Evolutionary conservation across 768 basidiomycete species (phyloP), one percentile per base, ranked within the genome.

Genomic region (Leccinum variicolor): DNA sequence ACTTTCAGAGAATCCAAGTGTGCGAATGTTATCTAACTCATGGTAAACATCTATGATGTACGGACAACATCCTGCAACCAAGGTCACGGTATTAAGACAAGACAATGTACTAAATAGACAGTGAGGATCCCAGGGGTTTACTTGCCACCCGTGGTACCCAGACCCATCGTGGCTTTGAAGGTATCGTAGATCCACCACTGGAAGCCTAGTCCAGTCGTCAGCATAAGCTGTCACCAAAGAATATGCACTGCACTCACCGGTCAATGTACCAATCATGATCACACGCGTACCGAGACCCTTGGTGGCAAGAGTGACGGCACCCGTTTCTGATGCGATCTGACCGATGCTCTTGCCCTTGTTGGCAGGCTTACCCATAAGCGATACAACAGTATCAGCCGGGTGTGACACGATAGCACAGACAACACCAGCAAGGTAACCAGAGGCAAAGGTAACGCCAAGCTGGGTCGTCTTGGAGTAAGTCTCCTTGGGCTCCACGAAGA

Each of bases 351-450:
- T 92, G 78, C 90, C 89, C 78, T 84, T 88, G 81, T 92, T 90
- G 61, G 80, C 75, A 59, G 84, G 80, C 82, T 97, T 97, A 73
- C 94, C 92, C 76, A 96, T 92, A 74, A 86, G 86, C 59, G 93
- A 95, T 64, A 96, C 89, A 62, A 97, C 76, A 28, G 94, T 89
- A 73, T 97, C 94, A 66, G 94, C 94, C 41, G 94, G 94, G 73
- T 97, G 94, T 17, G 94, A 98, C 74, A 98, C 94, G 73, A 93
- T 79, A 66, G 94, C 94, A 73, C 92, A 95, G 71, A 95, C 85
- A 68, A 96, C 88, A 87, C 94, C 94, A 70, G 94, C 92, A 68
- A 96, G 84, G 75, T 96, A 89, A 79, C 94, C 94, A 58, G 91
- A 93, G 29, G 82, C 81, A 71, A 96, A 91, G 65, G 92, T 95